A percentile compares a stretch with the other conserved stretches of the same genome.
These are phyloP conservation scores for Serpula lacrymans DNA, from an alignment of 768 basidiomycete species.

Conservation along the genomic window DNA sequence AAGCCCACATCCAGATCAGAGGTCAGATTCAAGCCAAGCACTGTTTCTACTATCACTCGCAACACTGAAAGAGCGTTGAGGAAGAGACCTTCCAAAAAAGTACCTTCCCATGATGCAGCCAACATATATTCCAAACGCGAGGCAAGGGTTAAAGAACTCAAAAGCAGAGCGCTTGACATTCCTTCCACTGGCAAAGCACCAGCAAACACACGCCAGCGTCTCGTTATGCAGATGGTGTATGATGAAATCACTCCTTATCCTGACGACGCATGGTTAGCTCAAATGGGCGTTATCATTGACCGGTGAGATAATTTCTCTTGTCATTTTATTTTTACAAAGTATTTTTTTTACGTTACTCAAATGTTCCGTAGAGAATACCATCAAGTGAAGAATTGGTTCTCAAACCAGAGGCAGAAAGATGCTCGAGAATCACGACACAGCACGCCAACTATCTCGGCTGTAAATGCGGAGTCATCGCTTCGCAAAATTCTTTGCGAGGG, in stretches of 20 bases:
- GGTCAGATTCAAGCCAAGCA: conserved; percentile 19
- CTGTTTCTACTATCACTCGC: conserved; percentile 23
- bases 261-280: conserved; percentile 55
- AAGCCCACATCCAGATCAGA: conserved; percentile 21
- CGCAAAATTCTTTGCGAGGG: conserved; percentile 33
- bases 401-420: conserved; percentile 55
- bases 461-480: conserved; percentile 33
- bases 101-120: conserved; percentile 12
- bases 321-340: too few species aligned
- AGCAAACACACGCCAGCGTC: conserved; percentile 51
- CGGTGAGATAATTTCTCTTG: conserved; percentile 35
- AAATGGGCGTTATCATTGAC: conserved; percentile 54
- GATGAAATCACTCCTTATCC: conserved; percentile 67
- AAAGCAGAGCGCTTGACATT: conserved; percentile 27
- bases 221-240: conserved; percentile 60
- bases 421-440: conserved; percentile 32
- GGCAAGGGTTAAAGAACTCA: conserved; percentile 26
- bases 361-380: conserved; percentile 43
- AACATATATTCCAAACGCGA: conserved; percentile 28
- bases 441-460: conserved; percentile 28
- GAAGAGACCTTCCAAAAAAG: conserved; percentile 23
- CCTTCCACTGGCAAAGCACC: conserved; percentile 42
- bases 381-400: conserved; percentile 68
- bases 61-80: conserved; percentile 25
- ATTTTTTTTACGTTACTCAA: conserved; percentile 6